Base-by-base conservation (phyloP, 2,329 filamentous ascomycete species). In the Fusarium piperis region DNA sequence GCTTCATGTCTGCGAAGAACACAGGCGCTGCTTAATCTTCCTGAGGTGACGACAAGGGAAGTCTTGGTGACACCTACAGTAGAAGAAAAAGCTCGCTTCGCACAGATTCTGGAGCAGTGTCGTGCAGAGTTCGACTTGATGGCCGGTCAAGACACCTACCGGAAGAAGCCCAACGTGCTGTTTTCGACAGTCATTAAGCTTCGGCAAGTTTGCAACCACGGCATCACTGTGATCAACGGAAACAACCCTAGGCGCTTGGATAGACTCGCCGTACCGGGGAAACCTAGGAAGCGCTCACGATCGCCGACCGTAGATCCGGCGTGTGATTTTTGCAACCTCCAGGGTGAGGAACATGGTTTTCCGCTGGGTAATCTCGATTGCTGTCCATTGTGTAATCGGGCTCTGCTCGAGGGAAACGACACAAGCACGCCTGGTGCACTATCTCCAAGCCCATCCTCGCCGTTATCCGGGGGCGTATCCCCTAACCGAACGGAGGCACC, bases 1-100 rank as follows among this genome's bases (percentile, higher is more conserved):
- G 6, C 12, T 0, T 59, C 8, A 4, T 68, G 65, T 3, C 35
- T 68, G 0, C 8, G 66, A 8, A 59, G 66, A 33, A 68, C 33
- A 0, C 53, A 65, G 7, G 3, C 5, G 0, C 39, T 18, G 0
- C 46, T 68, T 0, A 1, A 30, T 2, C 28, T 68, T 0, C 66
- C 66, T 0, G 0, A 3, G 0, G 28, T 36, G 1, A 38, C 7
- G 0, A 28, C 28, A 6, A 0, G 26, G 0, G 30, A 4, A 0
- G 11, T 68, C 3, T 1, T 8, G 0, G 64, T 68, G 1, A 4
- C 1, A 1, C 59, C 53, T 0, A 68, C 65, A 0, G 9, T 8
- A 2, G 11, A n/a, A 0, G 66, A 68, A 3, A 59, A 52, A 0
- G 20, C 8, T 0, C 16, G 26, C 0, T 68, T 59, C 1, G 5